Conservation (phyloP, 176 grass and related monocot species). For the Olyra latifolia region DNA sequence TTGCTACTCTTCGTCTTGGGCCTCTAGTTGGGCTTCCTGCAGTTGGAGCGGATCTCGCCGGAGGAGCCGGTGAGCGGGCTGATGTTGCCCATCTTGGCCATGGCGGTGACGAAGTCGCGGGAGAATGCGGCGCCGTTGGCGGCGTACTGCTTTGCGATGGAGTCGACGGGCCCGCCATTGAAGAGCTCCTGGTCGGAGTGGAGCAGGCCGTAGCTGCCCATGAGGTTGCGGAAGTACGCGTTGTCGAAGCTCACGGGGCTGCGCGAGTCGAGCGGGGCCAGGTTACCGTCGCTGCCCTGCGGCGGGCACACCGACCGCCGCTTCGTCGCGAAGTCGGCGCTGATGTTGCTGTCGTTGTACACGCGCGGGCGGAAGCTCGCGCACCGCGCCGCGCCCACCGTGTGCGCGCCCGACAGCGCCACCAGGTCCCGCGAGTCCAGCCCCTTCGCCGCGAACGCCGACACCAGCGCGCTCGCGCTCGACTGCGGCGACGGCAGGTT, state of each 20-base stretch:
- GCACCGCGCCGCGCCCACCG: constrained; percentile 69
- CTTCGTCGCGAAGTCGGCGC: constrained; percentile 36
- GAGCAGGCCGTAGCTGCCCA: constrained; percentile 40
- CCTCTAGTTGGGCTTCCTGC: constrained; percentile 66
- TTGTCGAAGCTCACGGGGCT: constrained; percentile 61
- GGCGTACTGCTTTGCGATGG: constrained; percentile 52
- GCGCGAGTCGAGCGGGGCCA: constrained; percentile 50
- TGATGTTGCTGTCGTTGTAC: constrained; percentile 75
- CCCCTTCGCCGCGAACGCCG: constrained; percentile 58
- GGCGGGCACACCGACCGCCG: constrained; percentile 39
- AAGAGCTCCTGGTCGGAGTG: constrained; percentile 82
- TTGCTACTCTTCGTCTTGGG: too few relatives aligned
- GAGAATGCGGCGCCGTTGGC: constrained; percentile 26
- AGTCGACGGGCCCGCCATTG: constrained; percentile 46
- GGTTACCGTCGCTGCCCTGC: constrained; percentile 47
- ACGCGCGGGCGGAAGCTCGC: constrained; percentile 58
- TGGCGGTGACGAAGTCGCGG: constrained; percentile 55
- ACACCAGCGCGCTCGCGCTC: constrained; percentile 40
- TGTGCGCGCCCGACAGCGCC: constrained; percentile 85
- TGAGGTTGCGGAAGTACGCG: constrained; percentile 61
- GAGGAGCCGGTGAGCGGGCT: constrained; percentile 54
- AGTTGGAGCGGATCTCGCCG: constrained; percentile 72
- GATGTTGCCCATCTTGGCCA: constrained; percentile 73
- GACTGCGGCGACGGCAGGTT: constrained; percentile 62
- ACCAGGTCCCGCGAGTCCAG: constrained; percentile 72